phyloP scores from a whole-genome alignment of 2,329 filamentous ascomycete species.

The Xylaria multiplex region DNA sequence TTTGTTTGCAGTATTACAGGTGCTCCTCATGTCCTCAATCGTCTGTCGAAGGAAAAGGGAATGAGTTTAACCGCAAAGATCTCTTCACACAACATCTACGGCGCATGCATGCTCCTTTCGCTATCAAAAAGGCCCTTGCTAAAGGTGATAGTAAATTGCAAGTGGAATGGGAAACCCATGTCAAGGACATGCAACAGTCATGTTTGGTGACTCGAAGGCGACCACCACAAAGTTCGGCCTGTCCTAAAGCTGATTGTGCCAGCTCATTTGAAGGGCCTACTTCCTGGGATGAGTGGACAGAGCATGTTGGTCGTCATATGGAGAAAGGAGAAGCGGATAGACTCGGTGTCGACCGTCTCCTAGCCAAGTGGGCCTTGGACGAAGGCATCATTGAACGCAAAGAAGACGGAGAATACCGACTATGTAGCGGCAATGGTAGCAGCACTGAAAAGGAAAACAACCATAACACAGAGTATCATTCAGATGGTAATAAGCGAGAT shows the following conservation, averaged over 20 bases:
- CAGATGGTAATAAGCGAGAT: slow-evolving; percentile 47
- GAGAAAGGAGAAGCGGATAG: slow-evolving; percentile 73
- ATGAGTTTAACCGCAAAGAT: slow-evolving; percentile 91
- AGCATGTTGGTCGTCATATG: slow-evolving; percentile 91
- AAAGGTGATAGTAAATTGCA: slow-evolving; percentile 69
- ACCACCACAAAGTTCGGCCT: slow-evolving; percentile 77
- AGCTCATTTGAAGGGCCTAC: slow-evolving; percentile 74
- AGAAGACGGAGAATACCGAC: slow-evolving; percentile 65
- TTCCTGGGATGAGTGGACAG: slow-evolving; percentile 91
- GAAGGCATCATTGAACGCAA: slow-evolving; percentile 70
- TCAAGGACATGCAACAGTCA: slow-evolving; percentile 75
- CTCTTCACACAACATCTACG: slow-evolving; percentile 94
- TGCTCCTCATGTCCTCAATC: slow-evolving; percentile 68
- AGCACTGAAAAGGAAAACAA: slow-evolving; percentile 45
- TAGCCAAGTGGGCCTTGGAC: slow-evolving; percentile 71
- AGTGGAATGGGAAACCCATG: slow-evolving; percentile 70
- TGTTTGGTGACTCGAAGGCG: slow-evolving; percentile 77
- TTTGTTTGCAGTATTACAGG: slow-evolving; percentile 74
- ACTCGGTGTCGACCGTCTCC: slow-evolving; percentile 66
- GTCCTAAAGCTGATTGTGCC: slow-evolving; percentile 76
- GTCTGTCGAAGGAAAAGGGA: slow-evolving; percentile 56
- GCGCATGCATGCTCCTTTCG: slow-evolving; percentile 86
- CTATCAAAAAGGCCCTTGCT: slow-evolving; percentile 66
- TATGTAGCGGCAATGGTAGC: slow-evolving; percentile 57
- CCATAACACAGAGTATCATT: slow-evolving; percentile 44